Percentiles rank a stretch among this genome's conserved stretches.
phyloP scores from a whole-genome alignment of 2,329 filamentous ascomycete genomes.

The Talaromyces sp. region DNA sequence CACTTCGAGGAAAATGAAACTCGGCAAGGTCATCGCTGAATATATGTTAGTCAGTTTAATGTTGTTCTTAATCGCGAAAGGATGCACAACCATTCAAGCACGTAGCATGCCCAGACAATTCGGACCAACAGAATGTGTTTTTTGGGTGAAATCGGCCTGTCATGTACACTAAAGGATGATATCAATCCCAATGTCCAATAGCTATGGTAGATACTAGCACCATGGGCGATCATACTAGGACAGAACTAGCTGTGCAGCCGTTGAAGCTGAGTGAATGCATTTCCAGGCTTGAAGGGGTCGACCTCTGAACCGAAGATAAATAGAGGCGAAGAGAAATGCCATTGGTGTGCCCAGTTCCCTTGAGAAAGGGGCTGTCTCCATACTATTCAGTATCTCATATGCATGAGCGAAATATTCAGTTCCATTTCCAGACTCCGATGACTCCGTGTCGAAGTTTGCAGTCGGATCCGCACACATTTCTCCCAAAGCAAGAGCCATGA shows the following conservation, averaged over 20 bases:
- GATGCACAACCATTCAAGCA: conserved; percentile 18
- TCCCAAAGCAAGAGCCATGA: conserved; percentile 16
- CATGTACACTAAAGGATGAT: conserved; percentile 18
- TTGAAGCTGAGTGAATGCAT: conserved; percentile 14
- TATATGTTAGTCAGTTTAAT: not conserved
- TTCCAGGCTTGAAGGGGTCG: conserved; percentile 20
- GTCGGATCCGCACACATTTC: conserved; percentile 12
- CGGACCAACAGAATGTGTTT: conserved; percentile 12
- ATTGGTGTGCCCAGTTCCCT: conserved; percentile 12
- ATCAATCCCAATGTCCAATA: no score
- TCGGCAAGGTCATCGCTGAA: conserved; percentile 21
- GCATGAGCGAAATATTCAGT: conserved; percentile 21
- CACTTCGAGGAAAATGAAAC: conserved; percentile 21
- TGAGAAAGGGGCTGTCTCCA: conserved; percentile 6
- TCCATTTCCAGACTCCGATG: conserved; percentile 5
- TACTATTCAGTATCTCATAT: conserved; percentile 11
- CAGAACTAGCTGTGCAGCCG: conserved; percentile 14
- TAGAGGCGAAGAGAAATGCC: conserved; percentile 19
- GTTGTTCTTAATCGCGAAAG: not conserved
- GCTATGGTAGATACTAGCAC: not conserved
- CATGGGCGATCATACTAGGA: conserved; percentile 8
- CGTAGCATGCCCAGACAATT: conserved; percentile 21
- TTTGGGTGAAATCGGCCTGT: conserved; percentile 3
- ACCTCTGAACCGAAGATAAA: conserved; percentile 21
- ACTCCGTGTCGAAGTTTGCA: conserved; percentile 13